Evolutionary conservation across 805 yeast genomes (phyloP).

Genomic region (Saturnispora sanitii): DNA sequence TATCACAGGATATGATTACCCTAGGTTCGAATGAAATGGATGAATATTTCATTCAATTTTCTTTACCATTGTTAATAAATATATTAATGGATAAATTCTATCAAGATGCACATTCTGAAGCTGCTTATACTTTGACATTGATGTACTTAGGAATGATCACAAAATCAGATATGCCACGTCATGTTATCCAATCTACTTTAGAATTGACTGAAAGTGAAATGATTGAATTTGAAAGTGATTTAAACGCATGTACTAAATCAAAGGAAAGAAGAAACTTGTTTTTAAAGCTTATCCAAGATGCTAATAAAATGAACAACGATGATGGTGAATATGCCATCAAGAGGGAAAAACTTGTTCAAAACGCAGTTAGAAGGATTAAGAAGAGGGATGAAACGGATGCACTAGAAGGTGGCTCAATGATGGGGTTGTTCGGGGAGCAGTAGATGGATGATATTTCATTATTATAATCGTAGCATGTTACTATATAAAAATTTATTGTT

Average conservation of each 20-base stretch:
- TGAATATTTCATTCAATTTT: slow-evolving; percentile 48
- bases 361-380: slow-evolving; percentile 9
- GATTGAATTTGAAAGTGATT: slow-evolving; percentile 49
- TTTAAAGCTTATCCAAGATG: slow-evolving; percentile 54
- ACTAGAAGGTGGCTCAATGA: slow-evolving; percentile 11
- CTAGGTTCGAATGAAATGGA: slow-evolving; percentile 45
- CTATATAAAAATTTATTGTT: too few species aligned
- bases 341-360: slow-evolving; percentile 12
- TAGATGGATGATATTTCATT: too few species aligned
- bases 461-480: too few species aligned
- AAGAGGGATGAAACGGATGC: slow-evolving; percentile 12
- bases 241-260: slow-evolving; percentile 55
- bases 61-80: slow-evolving; percentile 59
- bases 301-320: slow-evolving; percentile 40
- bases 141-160: slow-evolving; percentile 65
- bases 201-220: slow-evolving; percentile 47
- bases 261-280: slow-evolving; percentile 76
- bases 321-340: slow-evolving; percentile 10
- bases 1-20: slow-evolving; percentile 53
- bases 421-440: slow-evolving; percentile 12
- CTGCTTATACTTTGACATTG: slow-evolving; percentile 78
- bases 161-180: slow-evolving; percentile 60
- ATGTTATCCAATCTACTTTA: slow-evolving; percentile 43
- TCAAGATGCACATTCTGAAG: slow-evolving; percentile 82
- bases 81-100: slow-evolving; percentile 68